Conservation (phyloP, 495 filamentous ascomycete genomes). For the Symbiotaphrina buchneri region DNA sequence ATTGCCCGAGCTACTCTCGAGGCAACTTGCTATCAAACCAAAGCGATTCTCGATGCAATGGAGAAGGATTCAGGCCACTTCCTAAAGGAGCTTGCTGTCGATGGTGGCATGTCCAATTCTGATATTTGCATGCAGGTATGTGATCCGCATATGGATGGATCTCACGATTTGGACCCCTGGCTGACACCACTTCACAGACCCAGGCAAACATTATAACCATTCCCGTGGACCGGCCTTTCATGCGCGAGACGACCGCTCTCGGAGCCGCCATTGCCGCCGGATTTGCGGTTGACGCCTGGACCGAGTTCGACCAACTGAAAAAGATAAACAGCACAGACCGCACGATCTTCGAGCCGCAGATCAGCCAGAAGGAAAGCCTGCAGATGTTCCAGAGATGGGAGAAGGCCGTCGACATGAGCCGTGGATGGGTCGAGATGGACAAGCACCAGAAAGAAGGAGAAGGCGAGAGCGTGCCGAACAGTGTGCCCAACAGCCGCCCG, state of each 20-base stretch:
- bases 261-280: constrained; percentile 90
- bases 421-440: constrained; percentile 67
- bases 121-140: constrained; percentile 82
- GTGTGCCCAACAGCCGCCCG: no score
- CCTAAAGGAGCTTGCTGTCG: constrained; percentile 59
- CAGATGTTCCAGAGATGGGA: constrained; percentile 64
- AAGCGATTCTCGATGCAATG: constrained; percentile 90
- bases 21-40: constrained; percentile 87
- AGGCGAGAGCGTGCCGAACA: no score
- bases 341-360: constrained; percentile 47
- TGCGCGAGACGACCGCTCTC: constrained; percentile 86
- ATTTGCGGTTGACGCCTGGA: constrained; percentile 69
- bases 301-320: constrained; percentile 53
- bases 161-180: constrained; percentile 1
- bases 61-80: constrained; percentile 68
- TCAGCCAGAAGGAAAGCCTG: constrained; percentile 31
- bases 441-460: no score
- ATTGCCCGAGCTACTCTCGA: constrained; percentile 89
- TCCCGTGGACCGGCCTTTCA: constrained; percentile 64
- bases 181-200: constrained; percentile 22
- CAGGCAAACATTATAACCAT: constrained; percentile 85
- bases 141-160: constrained; percentile 4
- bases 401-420: constrained; percentile 76
- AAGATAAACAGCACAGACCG: constrained; percentile 56
- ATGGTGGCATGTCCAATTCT: constrained; percentile 88